Conservation (phyloP, 106 monocot genomes). For the Triglochin maritima region DNA sequence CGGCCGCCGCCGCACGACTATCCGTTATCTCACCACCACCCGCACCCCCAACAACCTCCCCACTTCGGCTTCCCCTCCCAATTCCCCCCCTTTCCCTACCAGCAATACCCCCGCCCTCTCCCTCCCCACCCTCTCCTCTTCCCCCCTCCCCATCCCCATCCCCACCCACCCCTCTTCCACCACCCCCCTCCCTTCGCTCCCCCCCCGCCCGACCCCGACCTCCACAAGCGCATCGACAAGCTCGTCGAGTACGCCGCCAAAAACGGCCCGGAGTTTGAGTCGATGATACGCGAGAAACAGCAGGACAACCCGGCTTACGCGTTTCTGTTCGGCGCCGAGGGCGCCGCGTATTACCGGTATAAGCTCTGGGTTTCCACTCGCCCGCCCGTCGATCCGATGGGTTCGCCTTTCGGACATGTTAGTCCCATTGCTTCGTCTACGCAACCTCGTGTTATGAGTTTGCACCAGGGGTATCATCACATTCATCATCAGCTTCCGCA, state of each 20-base stretch:
- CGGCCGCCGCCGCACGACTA: too few relatives aligned
- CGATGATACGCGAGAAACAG: slow-evolving; percentile 90
- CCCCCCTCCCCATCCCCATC: slow-evolving; percentile 50
- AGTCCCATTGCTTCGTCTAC: slow-evolving; percentile 15
- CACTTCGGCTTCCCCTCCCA: slow-evolving; percentile 24
- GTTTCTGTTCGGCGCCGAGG: slow-evolving; percentile 91
- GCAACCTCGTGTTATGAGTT: slow-evolving; percentile 27
- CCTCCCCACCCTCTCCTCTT: slow-evolving; percentile 11
- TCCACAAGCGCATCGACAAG: slow-evolving; percentile 86
- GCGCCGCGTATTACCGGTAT: slow-evolving; percentile 74
- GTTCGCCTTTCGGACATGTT: slow-evolving; percentile 12
- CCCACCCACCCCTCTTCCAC: slow-evolving; percentile 30
- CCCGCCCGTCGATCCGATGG: slow-evolving; percentile 29
- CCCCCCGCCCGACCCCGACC: slow-evolving; percentile 80
- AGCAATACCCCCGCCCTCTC: slow-evolving; percentile 38
- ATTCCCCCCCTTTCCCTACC: slow-evolving; percentile 33
- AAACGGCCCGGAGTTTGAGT: slow-evolving; percentile 93
- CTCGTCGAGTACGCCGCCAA: slow-evolving; percentile 73
- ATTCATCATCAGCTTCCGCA: slow-evolving; percentile 57
- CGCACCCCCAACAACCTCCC: slow-evolving; percentile 29
- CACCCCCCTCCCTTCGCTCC: slow-evolving; percentile 29
- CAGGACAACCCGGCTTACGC: slow-evolving; percentile 80
- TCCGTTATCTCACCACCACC: slow-evolving; percentile 32
- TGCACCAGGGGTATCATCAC: slow-evolving; percentile 41
- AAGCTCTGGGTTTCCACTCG: slow-evolving; percentile 49